Conservation (phyloP, 257 asterid species). For the Petrea volubilis region DNA sequence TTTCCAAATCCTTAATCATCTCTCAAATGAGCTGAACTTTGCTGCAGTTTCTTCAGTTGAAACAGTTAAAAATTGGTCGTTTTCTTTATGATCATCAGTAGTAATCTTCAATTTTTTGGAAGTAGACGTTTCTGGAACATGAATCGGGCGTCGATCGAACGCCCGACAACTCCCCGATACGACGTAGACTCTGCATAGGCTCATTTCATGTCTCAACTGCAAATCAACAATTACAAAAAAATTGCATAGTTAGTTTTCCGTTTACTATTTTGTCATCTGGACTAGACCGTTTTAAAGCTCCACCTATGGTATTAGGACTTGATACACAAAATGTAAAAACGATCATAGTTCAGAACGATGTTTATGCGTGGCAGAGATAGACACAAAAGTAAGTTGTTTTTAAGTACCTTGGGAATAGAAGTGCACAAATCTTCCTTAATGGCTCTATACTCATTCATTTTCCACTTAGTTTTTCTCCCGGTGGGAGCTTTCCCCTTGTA, state of each 20-base stretch:
- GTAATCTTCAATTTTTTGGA: background rate
- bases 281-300: too few species aligned
- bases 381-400: background rate
- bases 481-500: slow-evolving; percentile 76
- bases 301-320: too few species aligned
- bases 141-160: slow-evolving; percentile 57
- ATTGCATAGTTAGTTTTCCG: too few species aligned
- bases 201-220: slow-evolving; percentile 77
- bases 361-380: background rate
- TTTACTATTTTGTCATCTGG: too few species aligned
- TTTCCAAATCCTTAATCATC: background rate
- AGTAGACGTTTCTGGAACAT: slow-evolving; percentile 1
- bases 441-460: slow-evolving; percentile 80
- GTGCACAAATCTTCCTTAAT: slow-evolving; percentile 38
- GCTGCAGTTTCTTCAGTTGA: background rate
- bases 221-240: background rate
- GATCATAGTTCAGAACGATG: too few species aligned
- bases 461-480: slow-evolving; percentile 76
- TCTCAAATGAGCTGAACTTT: background rate
- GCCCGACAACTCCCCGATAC: slow-evolving; percentile 65
- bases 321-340: too few species aligned
- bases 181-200: slow-evolving; percentile 72
- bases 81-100: background rate
- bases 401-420: slow-evolving; percentile 51
- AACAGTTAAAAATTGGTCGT: background rate